phyloP scores from a whole-genome alignment of 805 yeast genomes.

The Kregervanrija pseudodelftensis region DNA sequence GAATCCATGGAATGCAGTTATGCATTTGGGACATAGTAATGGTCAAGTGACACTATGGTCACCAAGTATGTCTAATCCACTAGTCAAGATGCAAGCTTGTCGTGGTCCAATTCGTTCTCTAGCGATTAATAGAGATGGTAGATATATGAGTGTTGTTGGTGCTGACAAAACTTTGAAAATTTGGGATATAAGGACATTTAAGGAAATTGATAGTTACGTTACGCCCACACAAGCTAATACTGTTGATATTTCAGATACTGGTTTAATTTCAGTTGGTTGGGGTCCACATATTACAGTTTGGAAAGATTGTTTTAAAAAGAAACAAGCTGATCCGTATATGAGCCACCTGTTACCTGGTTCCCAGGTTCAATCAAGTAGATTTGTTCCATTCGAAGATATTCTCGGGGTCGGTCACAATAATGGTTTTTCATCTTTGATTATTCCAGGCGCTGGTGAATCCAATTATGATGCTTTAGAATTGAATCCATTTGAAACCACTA shows the following conservation, averaged over 20 bases:
- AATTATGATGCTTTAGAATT: slow-evolving; percentile 89
- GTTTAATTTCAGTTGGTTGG: slow-evolving; percentile 84
- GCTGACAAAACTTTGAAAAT: slow-evolving; percentile 77
- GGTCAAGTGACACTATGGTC: slow-evolving; percentile 94
- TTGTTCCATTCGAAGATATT: slow-evolving; percentile 96
- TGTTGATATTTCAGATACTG: slow-evolving; percentile 78
- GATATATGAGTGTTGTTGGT: slow-evolving; percentile 90
- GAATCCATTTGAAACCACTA: slow-evolving; percentile 86
- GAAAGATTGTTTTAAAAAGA: slow-evolving; percentile 71
- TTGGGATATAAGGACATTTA: slow-evolving; percentile 88
- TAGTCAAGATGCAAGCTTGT: slow-evolving; percentile 73
- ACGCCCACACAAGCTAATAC: slow-evolving; percentile 83
- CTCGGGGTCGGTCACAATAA: slow-evolving; percentile 77
- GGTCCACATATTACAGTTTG: slow-evolving; percentile 93
- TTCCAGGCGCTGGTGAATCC: slow-evolving; percentile 98
- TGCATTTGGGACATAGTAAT: slow-evolving; percentile 88
- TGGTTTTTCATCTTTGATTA: slow-evolving; percentile 77
- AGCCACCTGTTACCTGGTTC: slow-evolving; percentile 78
- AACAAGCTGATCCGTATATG: slow-evolving; percentile 86
- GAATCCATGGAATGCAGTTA: slow-evolving; percentile 93
- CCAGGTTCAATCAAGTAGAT: slow-evolving; percentile 56
- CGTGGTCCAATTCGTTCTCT: slow-evolving; percentile 84
- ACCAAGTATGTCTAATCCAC: slow-evolving; percentile 78
- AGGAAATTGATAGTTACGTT: slow-evolving; percentile 61
- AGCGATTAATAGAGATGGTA: slow-evolving; percentile 86